A percentile compares a stretch with the other conserved stretches of the same genome.
These are phyloP conservation scores for Raffaelea deltoideospora DNA, from an alignment of 2,329 filamentous ascomycete species.

Conservation along the genomic window DNA sequence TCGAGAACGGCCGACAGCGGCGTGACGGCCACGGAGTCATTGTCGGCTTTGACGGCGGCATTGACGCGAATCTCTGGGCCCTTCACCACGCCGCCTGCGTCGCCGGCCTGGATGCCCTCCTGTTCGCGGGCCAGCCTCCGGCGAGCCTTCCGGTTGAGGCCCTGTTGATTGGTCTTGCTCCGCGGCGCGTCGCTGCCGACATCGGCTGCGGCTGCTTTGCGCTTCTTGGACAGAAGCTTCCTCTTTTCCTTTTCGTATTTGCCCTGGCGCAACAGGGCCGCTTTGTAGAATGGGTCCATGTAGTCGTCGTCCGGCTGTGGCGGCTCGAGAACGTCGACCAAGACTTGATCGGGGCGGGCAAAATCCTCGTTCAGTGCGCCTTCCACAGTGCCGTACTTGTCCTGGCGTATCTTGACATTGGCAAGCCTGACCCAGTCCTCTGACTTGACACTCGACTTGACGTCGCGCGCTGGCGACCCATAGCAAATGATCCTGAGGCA, in stretches of 20 bases:
- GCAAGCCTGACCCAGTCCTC: slow-evolving; percentile 24
- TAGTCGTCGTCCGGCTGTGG: slow-evolving; percentile 6
- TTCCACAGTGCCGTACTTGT: too few species aligned
- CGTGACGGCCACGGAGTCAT: slow-evolving; percentile 19
- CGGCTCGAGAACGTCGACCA: slow-evolving; percentile 2
- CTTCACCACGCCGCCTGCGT: neutral
- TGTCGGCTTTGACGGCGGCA: slow-evolving; percentile 27
- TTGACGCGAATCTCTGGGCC: neutral
- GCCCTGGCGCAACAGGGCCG: neutral
- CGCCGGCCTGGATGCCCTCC: neutral
- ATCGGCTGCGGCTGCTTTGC: slow-evolving; percentile 27
- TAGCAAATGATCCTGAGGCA: slow-evolving; percentile 56
- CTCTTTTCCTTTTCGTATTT: neutral
- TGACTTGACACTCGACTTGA: slow-evolving; percentile 15
- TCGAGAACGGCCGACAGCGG: slow-evolving; percentile 25
- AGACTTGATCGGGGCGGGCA: too few species aligned
- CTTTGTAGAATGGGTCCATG: neutral
- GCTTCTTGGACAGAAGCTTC: neutral
- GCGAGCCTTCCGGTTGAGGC: slow-evolving; percentile 7
- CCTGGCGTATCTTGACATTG: too few species aligned
- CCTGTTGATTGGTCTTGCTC: slow-evolving; percentile 24
- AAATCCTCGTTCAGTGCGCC: too few species aligned
- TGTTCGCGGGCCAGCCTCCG: neutral
- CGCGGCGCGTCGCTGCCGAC: slow-evolving; percentile 23
- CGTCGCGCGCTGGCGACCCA: slow-evolving; percentile 47